phyloP scores from a whole-genome alignment of 345 rosid species.

The Lagerstroemia speciosa region DNA sequence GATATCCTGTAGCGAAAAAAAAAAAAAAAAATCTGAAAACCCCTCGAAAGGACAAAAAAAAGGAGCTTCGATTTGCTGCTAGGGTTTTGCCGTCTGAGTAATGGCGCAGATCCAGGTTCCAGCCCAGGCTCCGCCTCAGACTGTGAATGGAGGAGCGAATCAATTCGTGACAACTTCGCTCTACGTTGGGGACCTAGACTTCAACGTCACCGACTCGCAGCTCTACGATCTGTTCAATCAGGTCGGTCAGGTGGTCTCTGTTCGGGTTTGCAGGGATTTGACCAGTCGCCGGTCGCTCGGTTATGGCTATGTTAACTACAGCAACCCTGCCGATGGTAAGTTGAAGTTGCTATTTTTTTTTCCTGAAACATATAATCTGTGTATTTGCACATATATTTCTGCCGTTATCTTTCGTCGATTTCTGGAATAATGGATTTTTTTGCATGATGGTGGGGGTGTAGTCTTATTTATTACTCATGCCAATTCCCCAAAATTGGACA shows the following conservation, averaged over 20 bases:
- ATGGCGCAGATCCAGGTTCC: constrained; percentile 55
- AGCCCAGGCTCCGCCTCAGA: constrained; percentile 17
- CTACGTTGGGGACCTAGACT: constrained; percentile 86
- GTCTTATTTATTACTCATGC: too few relatives aligned
- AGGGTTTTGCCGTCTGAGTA: not conserved
- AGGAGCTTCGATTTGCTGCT: not conserved
- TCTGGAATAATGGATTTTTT: not conserved
- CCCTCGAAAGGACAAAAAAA: not conserved
- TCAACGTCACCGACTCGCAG: constrained; percentile 65
- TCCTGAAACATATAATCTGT: too few relatives aligned
- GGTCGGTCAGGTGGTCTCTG: constrained; percentile 72
- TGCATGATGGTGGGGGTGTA: not conserved
- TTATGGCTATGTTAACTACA: constrained; percentile 81
- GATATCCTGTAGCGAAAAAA: constrained; percentile 6
- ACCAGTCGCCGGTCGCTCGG: constrained; percentile 74
- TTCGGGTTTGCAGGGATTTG: constrained; percentile 74
- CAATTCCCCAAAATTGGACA: not conserved
- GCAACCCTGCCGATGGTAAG: constrained; percentile 68
- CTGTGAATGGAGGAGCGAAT: constrained; percentile 19
- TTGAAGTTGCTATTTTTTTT: not conserved
- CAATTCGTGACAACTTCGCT: constrained; percentile 72
- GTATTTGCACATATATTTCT: not conserved
- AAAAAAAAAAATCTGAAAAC: constrained; percentile 7
- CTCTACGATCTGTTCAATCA: constrained; percentile 76
- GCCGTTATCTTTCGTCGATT: not conserved